These are phyloP conservation scores for Alternaria viburni DNA, from an alignment of 2,329 filamentous ascomycete genomes.

Conservation along the genomic window DNA sequence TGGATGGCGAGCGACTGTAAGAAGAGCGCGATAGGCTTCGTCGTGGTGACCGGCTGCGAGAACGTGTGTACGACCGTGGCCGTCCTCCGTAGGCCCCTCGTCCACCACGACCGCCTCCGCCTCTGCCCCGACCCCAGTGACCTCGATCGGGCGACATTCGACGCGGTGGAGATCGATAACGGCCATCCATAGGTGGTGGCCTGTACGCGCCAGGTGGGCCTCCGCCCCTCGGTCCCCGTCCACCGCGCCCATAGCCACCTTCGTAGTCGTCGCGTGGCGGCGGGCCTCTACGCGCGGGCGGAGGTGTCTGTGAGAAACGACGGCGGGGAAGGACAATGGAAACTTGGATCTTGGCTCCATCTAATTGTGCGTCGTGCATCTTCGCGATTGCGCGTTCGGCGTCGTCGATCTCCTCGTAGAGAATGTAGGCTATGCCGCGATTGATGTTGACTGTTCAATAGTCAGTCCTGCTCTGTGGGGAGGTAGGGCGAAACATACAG, in stretches of 20 bases:
- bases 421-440: conserved; percentile 89
- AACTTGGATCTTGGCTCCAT: conserved; percentile 82
- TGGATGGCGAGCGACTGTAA: conserved; percentile 48
- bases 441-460: conserved; percentile 75
- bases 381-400: conserved; percentile 90
- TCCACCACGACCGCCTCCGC: conserved; percentile 45
- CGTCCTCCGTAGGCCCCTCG: conserved; percentile 33
- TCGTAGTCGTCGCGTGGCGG: conserved; percentile 33
- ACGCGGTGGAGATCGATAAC: conserved; percentile 50
- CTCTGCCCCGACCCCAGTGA: conserved; percentile 32
- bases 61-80: conserved; percentile 39
- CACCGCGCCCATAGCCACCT: conserved; percentile 23
- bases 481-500: conserved; percentile 62
- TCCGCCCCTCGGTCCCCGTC: conserved; percentile 28
- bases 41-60: conserved; percentile 52
- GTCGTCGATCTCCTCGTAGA: conserved; percentile 77
- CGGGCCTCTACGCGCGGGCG: conserved; percentile 67
- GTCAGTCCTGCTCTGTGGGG: conserved; percentile 6
- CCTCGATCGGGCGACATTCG: conserved; percentile 25
- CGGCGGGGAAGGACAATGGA: conserved; percentile 86
- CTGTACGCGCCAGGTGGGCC: conserved; percentile 47
- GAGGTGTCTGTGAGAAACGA: conserved; percentile 81
- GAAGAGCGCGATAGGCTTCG: conserved; percentile 52
- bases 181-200: conserved; percentile 45
- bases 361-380: conserved; percentile 97